These are phyloP conservation scores for Dissophora globulifera DNA, from an alignment of 192 early-diverging fungal species.

Conservation along the genomic window DNA sequence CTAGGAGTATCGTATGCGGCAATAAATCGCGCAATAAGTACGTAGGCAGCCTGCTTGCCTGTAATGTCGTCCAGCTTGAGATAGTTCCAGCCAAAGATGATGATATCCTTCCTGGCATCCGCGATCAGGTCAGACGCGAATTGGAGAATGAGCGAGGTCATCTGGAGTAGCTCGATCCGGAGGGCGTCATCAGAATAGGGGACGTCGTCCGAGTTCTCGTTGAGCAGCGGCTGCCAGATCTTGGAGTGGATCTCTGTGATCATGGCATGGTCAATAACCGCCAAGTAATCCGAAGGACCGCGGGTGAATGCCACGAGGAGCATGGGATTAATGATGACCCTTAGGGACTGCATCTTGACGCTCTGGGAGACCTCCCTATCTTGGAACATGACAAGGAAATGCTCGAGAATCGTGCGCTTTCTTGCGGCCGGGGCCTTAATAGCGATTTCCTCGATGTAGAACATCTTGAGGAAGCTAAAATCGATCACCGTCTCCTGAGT, in stretches of 20 bases:
- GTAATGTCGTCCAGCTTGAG: slow-evolving; percentile 89
- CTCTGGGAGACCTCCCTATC: slow-evolving; percentile 67
- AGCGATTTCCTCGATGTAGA: slow-evolving; percentile 76
- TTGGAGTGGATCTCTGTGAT: slow-evolving; percentile 68
- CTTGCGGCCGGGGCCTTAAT: slow-evolving; percentile 61
- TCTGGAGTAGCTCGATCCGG: slow-evolving; percentile 90
- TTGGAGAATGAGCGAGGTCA: slow-evolving; percentile 89
- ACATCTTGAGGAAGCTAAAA: slow-evolving; percentile 68
- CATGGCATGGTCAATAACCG: slow-evolving; percentile 70
- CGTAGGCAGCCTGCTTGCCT: slow-evolving; percentile 96
- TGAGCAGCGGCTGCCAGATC: slow-evolving; percentile 66
- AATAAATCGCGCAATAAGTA: slow-evolving; percentile 92
- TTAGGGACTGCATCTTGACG: slow-evolving; percentile 77
- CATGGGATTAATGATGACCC: slow-evolving; percentile 89
- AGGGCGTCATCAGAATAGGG: slow-evolving; percentile 73
- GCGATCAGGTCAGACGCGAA: slow-evolving; percentile 80
- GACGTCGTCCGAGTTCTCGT: slow-evolving; percentile 63
- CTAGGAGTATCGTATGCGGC: slow-evolving; percentile 91
- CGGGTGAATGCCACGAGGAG: slow-evolving; percentile 74
- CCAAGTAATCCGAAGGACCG: slow-evolving; percentile 54
- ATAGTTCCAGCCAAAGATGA: slow-evolving; percentile 95
- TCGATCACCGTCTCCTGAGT: slow-evolving; percentile 75
- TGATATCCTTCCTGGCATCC: slow-evolving; percentile 87
- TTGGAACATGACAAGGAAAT: slow-evolving; percentile 80
- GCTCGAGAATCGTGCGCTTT: slow-evolving; percentile 77